These are phyloP conservation scores for Russula ochroleuca DNA, from an alignment of 768 basidiomycete species.

Conservation along the genomic window DNA sequence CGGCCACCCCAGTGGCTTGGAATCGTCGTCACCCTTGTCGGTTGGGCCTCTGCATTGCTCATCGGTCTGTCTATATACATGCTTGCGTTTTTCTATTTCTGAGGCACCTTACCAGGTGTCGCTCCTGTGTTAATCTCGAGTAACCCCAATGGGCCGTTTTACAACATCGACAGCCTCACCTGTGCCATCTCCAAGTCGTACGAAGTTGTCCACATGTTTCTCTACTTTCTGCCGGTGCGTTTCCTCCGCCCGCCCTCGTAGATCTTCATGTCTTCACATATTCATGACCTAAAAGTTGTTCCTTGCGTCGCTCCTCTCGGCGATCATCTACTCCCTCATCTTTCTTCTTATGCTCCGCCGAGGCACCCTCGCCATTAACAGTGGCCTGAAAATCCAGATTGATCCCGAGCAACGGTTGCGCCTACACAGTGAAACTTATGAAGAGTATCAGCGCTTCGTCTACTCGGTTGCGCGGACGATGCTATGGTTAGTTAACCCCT, in stretches of 20 bases:
- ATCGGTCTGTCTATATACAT: constrained; percentile 42
- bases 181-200: constrained; percentile 49
- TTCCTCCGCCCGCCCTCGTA: not conserved
- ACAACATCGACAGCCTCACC: constrained; percentile 48
- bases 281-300: constrained; percentile 44
- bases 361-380: constrained; percentile 50
- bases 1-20: constrained; percentile 50
- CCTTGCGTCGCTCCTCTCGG: constrained; percentile 51
- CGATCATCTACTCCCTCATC: constrained; percentile 53
- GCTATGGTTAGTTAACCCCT: constrained; percentile 52
- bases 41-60: constrained; percentile 50
- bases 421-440: constrained; percentile 32
- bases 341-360: constrained; percentile 55
- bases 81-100: constrained; percentile 8
- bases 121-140: constrained; percentile 34
- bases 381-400: constrained; percentile 49
- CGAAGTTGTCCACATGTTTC: constrained; percentile 43
- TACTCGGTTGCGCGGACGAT: constrained; percentile 59
- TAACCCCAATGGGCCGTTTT: constrained; percentile 42
- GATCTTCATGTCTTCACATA: constrained; percentile 1
- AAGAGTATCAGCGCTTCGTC: constrained; percentile 59
- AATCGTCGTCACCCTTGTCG: constrained; percentile 40
- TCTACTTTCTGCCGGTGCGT: constrained; percentile 61
- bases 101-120: constrained; percentile 16
- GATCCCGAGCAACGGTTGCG: constrained; percentile 46